phyloP scores from a whole-genome alignment of 805 yeast species.

The Torulaspora delbrueckii region DNA sequence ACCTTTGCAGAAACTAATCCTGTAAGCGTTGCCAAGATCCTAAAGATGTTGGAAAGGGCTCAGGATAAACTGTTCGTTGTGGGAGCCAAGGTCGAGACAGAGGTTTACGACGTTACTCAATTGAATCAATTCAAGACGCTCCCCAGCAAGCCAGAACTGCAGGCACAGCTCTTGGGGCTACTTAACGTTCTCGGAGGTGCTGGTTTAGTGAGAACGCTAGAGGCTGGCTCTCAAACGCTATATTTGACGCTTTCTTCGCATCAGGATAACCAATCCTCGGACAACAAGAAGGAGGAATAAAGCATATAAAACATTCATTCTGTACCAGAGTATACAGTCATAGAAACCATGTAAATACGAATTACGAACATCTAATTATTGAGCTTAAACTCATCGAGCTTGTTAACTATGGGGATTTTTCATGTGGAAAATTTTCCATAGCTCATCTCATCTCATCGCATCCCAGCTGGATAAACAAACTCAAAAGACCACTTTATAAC shows the following conservation, averaged over 20 bases:
- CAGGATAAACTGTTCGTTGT: conserved; percentile 73
- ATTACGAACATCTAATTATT: not conserved
- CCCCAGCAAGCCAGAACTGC: conserved; percentile 66
- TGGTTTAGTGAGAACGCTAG: conserved; percentile 77
- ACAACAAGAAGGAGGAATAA: conserved; percentile 8
- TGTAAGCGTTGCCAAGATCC: conserved; percentile 51
- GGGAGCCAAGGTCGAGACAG: conserved; percentile 77
- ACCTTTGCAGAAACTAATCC: conserved; percentile 69
- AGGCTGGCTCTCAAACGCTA: conserved; percentile 59
- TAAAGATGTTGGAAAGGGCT: conserved; percentile 55
- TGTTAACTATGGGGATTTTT: not conserved
- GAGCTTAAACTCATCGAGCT: not conserved
- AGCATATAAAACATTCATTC: conserved; percentile 1
- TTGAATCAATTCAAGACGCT: conserved; percentile 64
- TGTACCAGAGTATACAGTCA: conserved; percentile 5
- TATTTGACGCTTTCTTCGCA: conserved; percentile 73
- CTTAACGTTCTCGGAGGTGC: conserved; percentile 85
- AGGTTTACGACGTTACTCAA: conserved; percentile 47
- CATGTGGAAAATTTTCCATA: conserved; percentile 8
- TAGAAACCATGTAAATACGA: conserved; percentile 10
- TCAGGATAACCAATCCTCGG: conserved; percentile 39
- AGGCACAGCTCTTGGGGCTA: conserved; percentile 76
- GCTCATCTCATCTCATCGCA: conserved; percentile 4
- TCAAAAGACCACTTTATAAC: not conserved
- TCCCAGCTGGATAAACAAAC: too few relatives aligned